A percentile compares a stretch with the other conserved stretches of the same genome.
These are phyloP conservation scores for Paraconiothyrium brasiliense DNA, from an alignment of 2,329 filamentous ascomycete species.

Conservation along the genomic window DNA sequence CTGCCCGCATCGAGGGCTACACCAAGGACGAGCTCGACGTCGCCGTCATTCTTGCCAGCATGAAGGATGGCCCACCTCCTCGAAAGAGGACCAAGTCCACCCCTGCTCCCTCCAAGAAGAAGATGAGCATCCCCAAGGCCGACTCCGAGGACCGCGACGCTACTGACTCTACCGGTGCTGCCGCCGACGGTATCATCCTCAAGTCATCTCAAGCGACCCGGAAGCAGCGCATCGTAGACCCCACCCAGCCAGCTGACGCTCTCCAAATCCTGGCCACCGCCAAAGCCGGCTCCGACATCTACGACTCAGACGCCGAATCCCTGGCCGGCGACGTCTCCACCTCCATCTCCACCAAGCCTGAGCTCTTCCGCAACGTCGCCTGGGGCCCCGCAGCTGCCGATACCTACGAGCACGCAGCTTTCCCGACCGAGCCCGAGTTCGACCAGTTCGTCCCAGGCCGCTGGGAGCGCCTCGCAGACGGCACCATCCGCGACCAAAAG, in stretches of 20 bases:
- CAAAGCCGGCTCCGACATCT: slow-evolving; percentile 36
- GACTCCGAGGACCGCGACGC: slow-evolving; percentile 2
- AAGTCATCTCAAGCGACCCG: slow-evolving; percentile 29
- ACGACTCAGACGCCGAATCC: slow-evolving; percentile 36
- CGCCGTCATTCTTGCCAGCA: background rate
- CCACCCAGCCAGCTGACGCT: slow-evolving; percentile 27
- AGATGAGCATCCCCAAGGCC: background rate
- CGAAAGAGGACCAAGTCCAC: background rate
- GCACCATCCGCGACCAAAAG: slow-evolving; percentile 37
- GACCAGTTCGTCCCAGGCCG: slow-evolving; percentile 40
- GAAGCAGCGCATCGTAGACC: slow-evolving; percentile 32
- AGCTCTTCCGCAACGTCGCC: slow-evolving; percentile 38
- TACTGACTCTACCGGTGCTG: slow-evolving; percentile 7
- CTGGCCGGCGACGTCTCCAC: slow-evolving; percentile 27
- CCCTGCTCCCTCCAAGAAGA: background rate
- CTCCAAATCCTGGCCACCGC: slow-evolving; percentile 28
- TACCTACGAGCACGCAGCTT: slow-evolving; percentile 22
- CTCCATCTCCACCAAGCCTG: slow-evolving; percentile 25
- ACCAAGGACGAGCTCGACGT: background rate
- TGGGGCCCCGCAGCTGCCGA: slow-evolving; percentile 33
- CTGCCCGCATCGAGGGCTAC: background rate
- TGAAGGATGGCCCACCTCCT: background rate
- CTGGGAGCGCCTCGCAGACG: slow-evolving; percentile 35
- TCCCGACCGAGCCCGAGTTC: slow-evolving; percentile 30
- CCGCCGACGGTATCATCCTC: slow-evolving; percentile 15